A percentile compares a stretch with the other conserved stretches of the same genome.
Conservation (phyloP, 2,329 filamentous ascomycete genomes). For the Hirsutella rhossiliensis region DNA sequence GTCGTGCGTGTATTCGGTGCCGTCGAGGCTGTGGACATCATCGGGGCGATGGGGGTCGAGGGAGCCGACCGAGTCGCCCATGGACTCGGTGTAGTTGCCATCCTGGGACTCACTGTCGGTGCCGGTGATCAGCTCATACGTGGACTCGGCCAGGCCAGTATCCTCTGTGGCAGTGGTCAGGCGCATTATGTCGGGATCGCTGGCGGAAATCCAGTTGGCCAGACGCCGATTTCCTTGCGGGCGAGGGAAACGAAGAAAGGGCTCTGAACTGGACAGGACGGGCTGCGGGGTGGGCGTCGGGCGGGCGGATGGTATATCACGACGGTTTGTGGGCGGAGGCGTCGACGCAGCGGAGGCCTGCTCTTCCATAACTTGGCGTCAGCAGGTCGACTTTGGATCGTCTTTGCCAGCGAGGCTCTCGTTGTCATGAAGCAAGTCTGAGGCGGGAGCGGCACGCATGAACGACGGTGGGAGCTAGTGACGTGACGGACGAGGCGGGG, state of each 20-base stretch:
- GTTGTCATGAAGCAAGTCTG: conserved; percentile 1
- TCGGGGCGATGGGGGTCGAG: conserved; percentile 35
- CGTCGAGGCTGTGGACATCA: conserved; percentile 38
- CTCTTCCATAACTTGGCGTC: conserved; percentile 40
- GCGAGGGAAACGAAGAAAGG: conserved; percentile 42
- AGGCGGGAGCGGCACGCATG: background rate
- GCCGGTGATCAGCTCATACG: conserved; percentile 43
- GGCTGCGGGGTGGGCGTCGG: conserved; percentile 9
- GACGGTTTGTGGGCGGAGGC: conserved; percentile 11
- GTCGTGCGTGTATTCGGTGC: conserved; percentile 34
- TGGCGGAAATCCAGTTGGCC: conserved; percentile 47
- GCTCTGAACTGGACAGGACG: conserved; percentile 29
- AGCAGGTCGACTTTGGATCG: conserved; percentile 9
- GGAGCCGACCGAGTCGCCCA: conserved; percentile 36
- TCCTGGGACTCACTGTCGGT: conserved; percentile 43
- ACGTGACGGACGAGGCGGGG: conserved; percentile 2
- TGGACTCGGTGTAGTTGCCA: conserved; percentile 32
- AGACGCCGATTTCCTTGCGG: conserved; percentile 43
- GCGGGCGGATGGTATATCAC: conserved; percentile 9
- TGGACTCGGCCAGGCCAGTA: conserved; percentile 41
- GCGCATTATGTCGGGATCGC: conserved; percentile 45
- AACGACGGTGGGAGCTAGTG: background rate
- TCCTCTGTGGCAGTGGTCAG: conserved; percentile 29
- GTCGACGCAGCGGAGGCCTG: conserved; percentile 19
- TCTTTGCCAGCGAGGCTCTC: conserved; percentile 9